Evolutionary conservation across 305 asterid genomes (phyloP).

Genomic region (Solanum hybrid): DNA sequence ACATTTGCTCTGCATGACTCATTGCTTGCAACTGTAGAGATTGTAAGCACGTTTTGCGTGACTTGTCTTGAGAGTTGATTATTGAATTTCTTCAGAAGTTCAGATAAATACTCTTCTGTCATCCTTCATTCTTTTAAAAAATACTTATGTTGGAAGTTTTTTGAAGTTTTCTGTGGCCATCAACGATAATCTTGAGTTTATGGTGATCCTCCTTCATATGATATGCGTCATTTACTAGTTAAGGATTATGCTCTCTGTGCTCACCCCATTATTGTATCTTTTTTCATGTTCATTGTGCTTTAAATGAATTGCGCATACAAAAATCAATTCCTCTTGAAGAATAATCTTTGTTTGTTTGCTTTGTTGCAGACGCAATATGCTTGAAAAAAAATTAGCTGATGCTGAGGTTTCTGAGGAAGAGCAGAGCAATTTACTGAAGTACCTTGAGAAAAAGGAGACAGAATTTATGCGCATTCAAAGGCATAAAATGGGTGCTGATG

Average conservation of each 20-base stretch:
- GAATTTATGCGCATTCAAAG: slow-evolving; percentile 88
- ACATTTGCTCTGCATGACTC: background rate
- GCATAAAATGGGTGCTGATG: slow-evolving; percentile 89
- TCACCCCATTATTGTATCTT: background rate
- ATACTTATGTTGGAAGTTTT: background rate
- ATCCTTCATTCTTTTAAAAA: background rate
- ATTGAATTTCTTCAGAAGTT: background rate
- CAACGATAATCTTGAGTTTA: background rate
- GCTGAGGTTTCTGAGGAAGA: slow-evolving; percentile 83
- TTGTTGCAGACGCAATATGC: slow-evolving; percentile 47
- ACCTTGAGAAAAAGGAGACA: slow-evolving; percentile 77
- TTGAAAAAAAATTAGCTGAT: slow-evolving; percentile 78
- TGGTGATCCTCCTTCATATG: background rate
- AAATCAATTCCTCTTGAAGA: background rate
- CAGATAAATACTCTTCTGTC: background rate
- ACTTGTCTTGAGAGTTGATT: background rate
- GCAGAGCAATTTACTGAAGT: slow-evolving; percentile 59
- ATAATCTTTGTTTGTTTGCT: slow-evolving; percentile 4
- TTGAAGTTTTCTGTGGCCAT: background rate
- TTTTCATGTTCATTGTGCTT: background rate
- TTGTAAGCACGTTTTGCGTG: background rate
- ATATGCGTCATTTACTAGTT: background rate
- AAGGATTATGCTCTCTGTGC: background rate
- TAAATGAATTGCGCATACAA: background rate
- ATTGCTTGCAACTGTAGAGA: background rate